Percentiles rank a stretch among this genome's conserved stretches.
Conservation (phyloP, 805 yeast species). For the Lipomyces starkeyi region DNA sequence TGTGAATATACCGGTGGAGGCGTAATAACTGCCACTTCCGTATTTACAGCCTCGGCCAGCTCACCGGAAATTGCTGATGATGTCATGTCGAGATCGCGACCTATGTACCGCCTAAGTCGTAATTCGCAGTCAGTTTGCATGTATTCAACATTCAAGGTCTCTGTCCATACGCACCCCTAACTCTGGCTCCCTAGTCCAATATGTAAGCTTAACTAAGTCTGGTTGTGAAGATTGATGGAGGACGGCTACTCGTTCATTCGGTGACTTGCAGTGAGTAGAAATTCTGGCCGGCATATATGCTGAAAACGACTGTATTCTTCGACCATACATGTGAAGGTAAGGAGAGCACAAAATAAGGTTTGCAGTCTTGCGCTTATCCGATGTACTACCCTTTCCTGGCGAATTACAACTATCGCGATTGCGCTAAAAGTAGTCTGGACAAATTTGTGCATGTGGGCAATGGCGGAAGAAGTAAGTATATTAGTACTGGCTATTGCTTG, state of each 20-base stretch:
- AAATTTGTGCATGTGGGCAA: not conserved
- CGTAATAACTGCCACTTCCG: not conserved
- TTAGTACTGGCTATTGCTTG: not conserved
- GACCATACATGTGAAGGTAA: too few relatives aligned
- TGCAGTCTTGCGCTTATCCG: too few relatives aligned
- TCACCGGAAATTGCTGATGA: not conserved
- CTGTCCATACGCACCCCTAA: not conserved
- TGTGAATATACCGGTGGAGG: constrained; percentile 2
- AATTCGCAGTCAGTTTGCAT: not conserved
- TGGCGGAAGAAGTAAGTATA: constrained; percentile 4
- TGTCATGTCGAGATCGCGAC: constrained; percentile 8
- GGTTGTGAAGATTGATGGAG: not conserved
- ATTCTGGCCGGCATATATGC: too few relatives aligned
- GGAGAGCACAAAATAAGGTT: too few relatives aligned
- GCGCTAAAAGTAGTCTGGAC: not conserved
- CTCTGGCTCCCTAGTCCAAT: not conserved
- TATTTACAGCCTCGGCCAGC: not conserved
- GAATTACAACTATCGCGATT: too few relatives aligned
- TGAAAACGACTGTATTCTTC: too few relatives aligned
- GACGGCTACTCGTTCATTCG: too few relatives aligned
- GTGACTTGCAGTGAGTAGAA: too few relatives aligned
- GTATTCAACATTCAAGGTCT: not conserved
- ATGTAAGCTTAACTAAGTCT: not conserved
- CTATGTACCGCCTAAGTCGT: not conserved
- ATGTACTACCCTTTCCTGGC: too few relatives aligned